Evolutionary conservation across 139 green algal species (phyloP), one percentile per base, ranked within the genome.

Genomic region (Limnomonas spitsbergensis): DNA sequence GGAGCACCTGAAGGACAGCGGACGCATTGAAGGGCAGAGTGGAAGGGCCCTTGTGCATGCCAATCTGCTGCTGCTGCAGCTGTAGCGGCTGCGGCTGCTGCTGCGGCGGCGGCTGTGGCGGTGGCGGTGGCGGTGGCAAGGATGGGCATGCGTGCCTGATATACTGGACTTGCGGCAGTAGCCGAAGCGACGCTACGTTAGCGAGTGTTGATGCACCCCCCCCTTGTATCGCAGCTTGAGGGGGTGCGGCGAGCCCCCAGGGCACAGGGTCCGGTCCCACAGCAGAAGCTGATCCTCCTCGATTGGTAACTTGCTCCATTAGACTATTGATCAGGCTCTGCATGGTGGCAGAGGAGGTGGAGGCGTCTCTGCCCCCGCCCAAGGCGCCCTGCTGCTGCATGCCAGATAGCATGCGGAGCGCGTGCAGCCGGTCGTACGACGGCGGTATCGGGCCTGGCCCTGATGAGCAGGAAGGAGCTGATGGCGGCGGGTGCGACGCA

Each of bases 271-370:
- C 47, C 20, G 14, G 14, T 20, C 47, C 47, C 47, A 20, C 20
- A 20, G 47, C 14, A 29, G 47, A 61, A 29, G 47, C 20, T 14
- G 47, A 61, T 29, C 20, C 47, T 61, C 14, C 47, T 29, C 47
- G n/a, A n/a, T n/a, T n/a, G n/a, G n/a, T n/a, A n/a, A n/a, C n/a
- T n/a, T n/a, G 47, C 47, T 61, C 47, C 47, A 61, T 61, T 61
- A 61, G 47, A 20, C 47, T 61, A 20, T 61, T 61, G 47, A 61
- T 61, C 47, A 61, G 20, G 47, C 14, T 61, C 20, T 61, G 47
- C 47, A 61, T 61, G 47, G 47, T 61, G 47, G 47, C 47, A 61
- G 47, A 61, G 20, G 47, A n/a, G n/a, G n/a, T n/a, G n/a, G n/a
- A n/a, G n/a, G n/a, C n/a, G n/a, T n/a, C n/a, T n/a, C n/a, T n/a